Evolutionary conservation across 176 grass and related monocot species (phyloP), one percentile per base, ranked within the genome.

Genomic region (Musa itinerans): DNA sequence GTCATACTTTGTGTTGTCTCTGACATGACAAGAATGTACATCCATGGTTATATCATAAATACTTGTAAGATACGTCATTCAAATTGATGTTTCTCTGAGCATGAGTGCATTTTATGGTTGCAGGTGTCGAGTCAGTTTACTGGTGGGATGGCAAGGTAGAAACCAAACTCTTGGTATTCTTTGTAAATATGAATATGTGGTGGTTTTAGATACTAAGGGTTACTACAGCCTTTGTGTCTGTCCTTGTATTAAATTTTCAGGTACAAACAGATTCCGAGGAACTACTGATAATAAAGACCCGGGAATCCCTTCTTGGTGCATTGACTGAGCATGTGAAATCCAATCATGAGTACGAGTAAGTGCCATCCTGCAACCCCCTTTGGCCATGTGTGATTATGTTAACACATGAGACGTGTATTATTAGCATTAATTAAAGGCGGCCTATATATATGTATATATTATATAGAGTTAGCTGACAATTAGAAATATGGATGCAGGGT

Each of bases 341-440:
- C 73, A 98, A 91, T 69, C 90, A 98, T 89, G 94, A 93, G 74
- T 98, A 98, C 7, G 90, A 98, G 88, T 98, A 91, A 78, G 90
- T 76, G 82, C 51, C 26, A 10, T 74, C 81, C 29, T 34, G 2
- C 29, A 34, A 2, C 26, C 26, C 1, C n/a, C n/a, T 27, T 27
- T 27, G 26, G 2, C 2, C 0, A 27, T 27, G 25, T 25, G 25
- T 25, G 26, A 27, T 27, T 27, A 27, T 27, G 26, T 27, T 27
- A 27, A 1, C 26, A 2, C 26, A 27, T 2, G 26, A 27, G 26
- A 27, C 26, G 2, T 27, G 2, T 27, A 27, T 27, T 27, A 27
- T 27, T 27, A 27, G 26, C 26, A 27, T 25, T 25, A 25, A 25
- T 25, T 25, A n/a, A n/a, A n/a, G n/a, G n/a, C n/a, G n/a, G n/a